These are phyloP conservation scores for Globisporangium paddicum DNA, from an alignment of 352 stramenopile genomes.

Conservation along the genomic window DNA sequence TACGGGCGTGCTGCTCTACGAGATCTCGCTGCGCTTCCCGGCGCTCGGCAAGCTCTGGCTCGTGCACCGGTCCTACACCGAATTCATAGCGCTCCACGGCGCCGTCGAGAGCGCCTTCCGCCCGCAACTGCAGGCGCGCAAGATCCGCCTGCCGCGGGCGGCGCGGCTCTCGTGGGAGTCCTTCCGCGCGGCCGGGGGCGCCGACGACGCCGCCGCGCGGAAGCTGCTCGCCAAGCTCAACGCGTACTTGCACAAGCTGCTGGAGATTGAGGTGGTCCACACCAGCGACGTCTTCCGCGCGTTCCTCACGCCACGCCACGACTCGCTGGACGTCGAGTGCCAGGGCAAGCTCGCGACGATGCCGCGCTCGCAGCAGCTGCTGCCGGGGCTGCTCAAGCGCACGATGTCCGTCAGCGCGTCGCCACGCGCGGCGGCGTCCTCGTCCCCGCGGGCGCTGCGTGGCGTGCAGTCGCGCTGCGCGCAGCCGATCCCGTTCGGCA, in stretches of 20 bases:
- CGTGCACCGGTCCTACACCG: constrained; percentile 38
- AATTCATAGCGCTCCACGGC: constrained; percentile 47
- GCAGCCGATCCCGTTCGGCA: constrained; percentile 37
- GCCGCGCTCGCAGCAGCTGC: not conserved
- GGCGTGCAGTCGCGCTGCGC: constrained; percentile 27
- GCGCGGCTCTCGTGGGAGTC: constrained; percentile 32
- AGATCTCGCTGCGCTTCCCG: constrained; percentile 57
- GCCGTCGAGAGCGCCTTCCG: constrained; percentile 22
- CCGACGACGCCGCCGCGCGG: constrained; percentile 21
- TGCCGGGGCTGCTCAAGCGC: constrained; percentile 2
- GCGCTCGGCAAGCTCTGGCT: constrained; percentile 33
- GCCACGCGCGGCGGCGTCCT: not conserved
- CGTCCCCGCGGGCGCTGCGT: not conserved
- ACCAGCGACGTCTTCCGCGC: constrained; percentile 30
- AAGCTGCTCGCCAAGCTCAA: constrained; percentile 50
- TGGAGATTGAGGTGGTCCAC: constrained; percentile 51
- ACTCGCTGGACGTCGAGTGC: constrained; percentile 28
- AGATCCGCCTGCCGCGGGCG: constrained; percentile 38
- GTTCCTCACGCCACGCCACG: constrained; percentile 40
- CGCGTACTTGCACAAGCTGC: constrained; percentile 51
- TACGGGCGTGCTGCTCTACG: constrained; percentile 29
- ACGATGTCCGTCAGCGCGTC: not conserved
- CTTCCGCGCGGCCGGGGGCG: constrained; percentile 15
- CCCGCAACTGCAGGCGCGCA: constrained; percentile 26
- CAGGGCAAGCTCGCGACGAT: not conserved